Conservation (phyloP, 495 filamentous ascomycete species). For the Sordaria brevicollis region DNA sequence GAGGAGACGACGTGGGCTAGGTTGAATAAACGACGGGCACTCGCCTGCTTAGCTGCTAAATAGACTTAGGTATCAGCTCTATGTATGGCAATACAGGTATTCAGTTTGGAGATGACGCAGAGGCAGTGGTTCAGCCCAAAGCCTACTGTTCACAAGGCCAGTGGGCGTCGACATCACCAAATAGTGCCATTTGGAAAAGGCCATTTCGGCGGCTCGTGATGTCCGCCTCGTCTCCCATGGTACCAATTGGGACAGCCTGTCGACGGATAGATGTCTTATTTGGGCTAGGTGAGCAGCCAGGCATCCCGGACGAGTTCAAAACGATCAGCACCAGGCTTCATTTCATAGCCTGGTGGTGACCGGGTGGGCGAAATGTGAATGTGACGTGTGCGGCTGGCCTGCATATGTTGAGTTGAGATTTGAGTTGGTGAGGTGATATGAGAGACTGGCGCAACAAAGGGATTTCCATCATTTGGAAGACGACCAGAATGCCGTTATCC, state of each 20-base stretch:
- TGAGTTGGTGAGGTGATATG: neutral
- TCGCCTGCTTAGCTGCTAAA: neutral
- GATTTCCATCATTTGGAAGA: no score
- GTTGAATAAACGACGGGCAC: neutral
- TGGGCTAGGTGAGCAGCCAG: neutral
- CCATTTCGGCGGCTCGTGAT: neutral
- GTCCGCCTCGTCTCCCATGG: neutral
- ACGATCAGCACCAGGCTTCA: neutral
- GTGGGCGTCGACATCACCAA: neutral
- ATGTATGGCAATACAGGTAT: neutral
- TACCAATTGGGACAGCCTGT: neutral
- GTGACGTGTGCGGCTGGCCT: neutral
- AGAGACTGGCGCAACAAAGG: no score
- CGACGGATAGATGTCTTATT: neutral
- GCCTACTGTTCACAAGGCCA: neutral
- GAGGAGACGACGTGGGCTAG: no score
- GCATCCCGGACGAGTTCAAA: neutral
- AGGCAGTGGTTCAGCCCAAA: no score
- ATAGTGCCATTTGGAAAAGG: neutral
- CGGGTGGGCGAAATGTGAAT: neutral
- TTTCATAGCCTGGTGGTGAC: neutral
- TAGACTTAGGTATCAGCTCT: neutral
- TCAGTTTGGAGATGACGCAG: neutral
- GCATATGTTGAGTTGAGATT: neutral
- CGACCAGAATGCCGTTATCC: neutral